phyloP scores from a whole-genome alignment of 2,329 filamentous ascomycete species.

The Myriangium duriaei region DNA sequence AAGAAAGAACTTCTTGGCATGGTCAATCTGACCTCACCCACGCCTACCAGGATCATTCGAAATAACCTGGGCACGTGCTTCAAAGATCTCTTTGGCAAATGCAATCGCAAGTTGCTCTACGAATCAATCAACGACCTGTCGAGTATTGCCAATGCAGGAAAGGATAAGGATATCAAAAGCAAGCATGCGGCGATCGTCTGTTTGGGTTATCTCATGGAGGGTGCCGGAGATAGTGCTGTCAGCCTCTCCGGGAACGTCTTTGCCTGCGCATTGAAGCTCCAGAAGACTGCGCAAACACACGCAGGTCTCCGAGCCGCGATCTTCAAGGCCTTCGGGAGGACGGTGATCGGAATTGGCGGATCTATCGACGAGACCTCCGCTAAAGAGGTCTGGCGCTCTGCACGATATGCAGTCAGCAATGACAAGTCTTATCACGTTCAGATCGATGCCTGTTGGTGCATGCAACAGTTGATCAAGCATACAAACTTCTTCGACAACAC shows the following conservation, averaged over 20 bases:
- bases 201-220: conserved; percentile 75
- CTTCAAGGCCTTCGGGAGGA: conserved; percentile 62
- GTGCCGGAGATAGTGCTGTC: conserved; percentile 89
- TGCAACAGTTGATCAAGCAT: conserved; percentile 58
- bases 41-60: conserved; percentile 76
- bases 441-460: conserved; percentile 62
- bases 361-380: conserved; percentile 74
- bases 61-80: conserved; percentile 81
- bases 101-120: conserved; percentile 82
- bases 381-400: conserved; percentile 90
- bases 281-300: conserved; percentile 69
- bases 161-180: conserved; percentile 66
- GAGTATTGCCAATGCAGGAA: conserved; percentile 57
- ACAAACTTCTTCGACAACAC: conserved; percentile 80
- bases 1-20: conserved; percentile 94
- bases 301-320: conserved; percentile 70
- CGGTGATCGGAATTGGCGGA: conserved; percentile 59
- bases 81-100: conserved; percentile 67
- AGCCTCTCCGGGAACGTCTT: conserved; percentile 66
- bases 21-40: conserved; percentile 66
- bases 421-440: conserved; percentile 81
- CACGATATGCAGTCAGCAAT: conserved; percentile 57
- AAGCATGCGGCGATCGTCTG: conserved; percentile 84
- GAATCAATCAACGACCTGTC: conserved; percentile 88
- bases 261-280: conserved; percentile 58